These are phyloP conservation scores for Eragrostis tef DNA, from an alignment of 202 grass and related monocot genomes.

Conservation along the genomic window DNA sequence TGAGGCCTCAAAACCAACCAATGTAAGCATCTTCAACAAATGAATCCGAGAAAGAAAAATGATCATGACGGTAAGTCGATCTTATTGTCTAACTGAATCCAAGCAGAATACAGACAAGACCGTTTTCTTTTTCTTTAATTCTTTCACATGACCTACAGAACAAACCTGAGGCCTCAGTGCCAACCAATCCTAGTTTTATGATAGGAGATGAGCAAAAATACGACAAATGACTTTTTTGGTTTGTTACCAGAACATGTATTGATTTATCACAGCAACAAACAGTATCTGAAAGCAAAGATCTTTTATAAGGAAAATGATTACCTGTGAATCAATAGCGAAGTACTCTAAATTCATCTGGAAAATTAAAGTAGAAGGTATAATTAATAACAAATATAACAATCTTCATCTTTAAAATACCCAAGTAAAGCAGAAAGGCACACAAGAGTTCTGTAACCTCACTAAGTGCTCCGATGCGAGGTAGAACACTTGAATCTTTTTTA, in stretches of 20 bases:
- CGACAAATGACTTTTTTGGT: neutral
- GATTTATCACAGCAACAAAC: conserved; percentile 27
- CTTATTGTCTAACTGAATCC: neutral
- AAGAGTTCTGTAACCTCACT: conserved; percentile 71
- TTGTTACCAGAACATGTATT: conserved; percentile 12
- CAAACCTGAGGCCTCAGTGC: neutral
- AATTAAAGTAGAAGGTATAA: conserved; percentile 41
- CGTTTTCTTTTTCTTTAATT: neutral
- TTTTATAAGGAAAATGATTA: conserved; percentile 51
- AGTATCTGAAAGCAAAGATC: conserved; percentile 14
- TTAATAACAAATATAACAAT: conserved; percentile 44
- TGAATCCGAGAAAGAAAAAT: neutral
- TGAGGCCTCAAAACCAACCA: neutral
- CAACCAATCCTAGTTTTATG: neutral
- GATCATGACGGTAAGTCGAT: too few species aligned
- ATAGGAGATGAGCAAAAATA: neutral
- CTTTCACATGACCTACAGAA: neutral
- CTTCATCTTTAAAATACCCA: conserved; percentile 22
- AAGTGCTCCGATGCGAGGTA: conserved; percentile 83
- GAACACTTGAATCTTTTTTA: conserved; percentile 80
- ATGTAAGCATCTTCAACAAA: neutral
- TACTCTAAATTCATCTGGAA: conserved; percentile 99
- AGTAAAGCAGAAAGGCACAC: conserved; percentile 50
- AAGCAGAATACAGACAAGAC: neutral
- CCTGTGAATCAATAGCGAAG: conserved; percentile 96